phyloP scores from a whole-genome alignment of 1,139 yeast species.

The Debaryomyces psychrophilus region DNA sequence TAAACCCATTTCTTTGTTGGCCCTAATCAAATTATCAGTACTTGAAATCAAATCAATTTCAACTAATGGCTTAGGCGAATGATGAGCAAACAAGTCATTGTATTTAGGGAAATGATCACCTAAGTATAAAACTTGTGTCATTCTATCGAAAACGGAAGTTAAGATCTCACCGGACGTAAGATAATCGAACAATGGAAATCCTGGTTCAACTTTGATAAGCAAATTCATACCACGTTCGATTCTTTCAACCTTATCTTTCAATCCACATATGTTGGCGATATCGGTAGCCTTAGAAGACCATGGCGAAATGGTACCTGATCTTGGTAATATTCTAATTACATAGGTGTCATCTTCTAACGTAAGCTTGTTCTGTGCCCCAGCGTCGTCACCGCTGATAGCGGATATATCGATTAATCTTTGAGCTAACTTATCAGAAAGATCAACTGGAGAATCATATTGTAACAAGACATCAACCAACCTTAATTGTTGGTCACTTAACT shows the following conservation, averaged over 20 bases:
- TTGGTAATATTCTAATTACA: constrained; percentile 79
- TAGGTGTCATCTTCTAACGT: constrained; percentile 54
- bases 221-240: constrained; percentile 90
- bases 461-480: constrained; percentile 64
- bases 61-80: constrained; percentile 83
- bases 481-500: constrained; percentile 39
- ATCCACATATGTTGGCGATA: constrained; percentile 87
- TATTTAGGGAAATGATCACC: constrained; percentile 56
- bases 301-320: constrained; percentile 96
- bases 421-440: constrained; percentile 52
- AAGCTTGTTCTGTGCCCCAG: constrained; percentile 18
- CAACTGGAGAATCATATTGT: constrained; percentile 74
- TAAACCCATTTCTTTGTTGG: constrained; percentile 83
- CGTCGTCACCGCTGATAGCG: constrained; percentile 35
- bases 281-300: constrained; percentile 99
- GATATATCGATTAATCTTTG: constrained; percentile 43
- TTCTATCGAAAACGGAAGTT: constrained; percentile 83
- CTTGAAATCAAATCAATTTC: constrained; percentile 66
- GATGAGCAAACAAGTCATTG: constrained; percentile 75
- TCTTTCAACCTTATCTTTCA: constrained; percentile 68
- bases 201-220: constrained; percentile 67
- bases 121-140: constrained; percentile 81
- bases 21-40: constrained; percentile 64
- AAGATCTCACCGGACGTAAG: constrained; percentile 52
- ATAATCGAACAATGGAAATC: constrained; percentile 62